Evolutionary conservation across 805 yeast genomes (phyloP).

Genomic region (Scheffersomyces stipitis): DNA sequence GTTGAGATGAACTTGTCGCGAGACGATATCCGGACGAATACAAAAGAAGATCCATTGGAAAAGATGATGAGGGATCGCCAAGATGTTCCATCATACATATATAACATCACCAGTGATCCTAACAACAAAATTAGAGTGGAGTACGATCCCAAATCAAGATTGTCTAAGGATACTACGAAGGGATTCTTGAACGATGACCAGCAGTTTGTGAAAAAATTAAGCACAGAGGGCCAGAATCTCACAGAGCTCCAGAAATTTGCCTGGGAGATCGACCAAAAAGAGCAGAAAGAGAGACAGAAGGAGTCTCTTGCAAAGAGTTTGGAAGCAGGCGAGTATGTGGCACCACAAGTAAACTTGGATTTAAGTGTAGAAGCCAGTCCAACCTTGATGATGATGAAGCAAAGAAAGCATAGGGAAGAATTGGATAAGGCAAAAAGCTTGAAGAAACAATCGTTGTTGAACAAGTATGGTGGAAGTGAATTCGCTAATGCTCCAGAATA

Average conservation of each 20-base stretch:
- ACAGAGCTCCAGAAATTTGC: conserved; percentile 32
- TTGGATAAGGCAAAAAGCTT: conserved; percentile 11
- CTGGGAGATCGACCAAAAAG: conserved; percentile 26
- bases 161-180: conserved; percentile 24
- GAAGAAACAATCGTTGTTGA: conserved; percentile 14
- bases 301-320: conserved; percentile 7
- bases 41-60: conserved; percentile 36
- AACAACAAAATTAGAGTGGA: conserved; percentile 29
- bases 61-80: conserved; percentile 61
- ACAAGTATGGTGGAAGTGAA: conserved; percentile 14
- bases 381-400: conserved; percentile 31
- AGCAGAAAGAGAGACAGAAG: conserved; percentile 10
- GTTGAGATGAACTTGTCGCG: conserved; percentile 32
- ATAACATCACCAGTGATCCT: conserved; percentile 35
- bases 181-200: conserved; percentile 38
- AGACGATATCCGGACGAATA: conserved; percentile 21
- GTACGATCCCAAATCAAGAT: conserved; percentile 56
- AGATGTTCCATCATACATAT: conserved; percentile 70
- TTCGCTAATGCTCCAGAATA: background rate
- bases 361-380: conserved; percentile 38
- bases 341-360: conserved; percentile 23
- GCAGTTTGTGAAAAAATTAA: conserved; percentile 53
- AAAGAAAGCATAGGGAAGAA: conserved; percentile 19
- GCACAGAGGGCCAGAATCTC: conserved; percentile 37
- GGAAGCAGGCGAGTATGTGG: conserved; percentile 5